Evolutionary conservation across 2,329 filamentous ascomycete genomes (phyloP).

Genomic region (Beauveria asiatica): DNA sequence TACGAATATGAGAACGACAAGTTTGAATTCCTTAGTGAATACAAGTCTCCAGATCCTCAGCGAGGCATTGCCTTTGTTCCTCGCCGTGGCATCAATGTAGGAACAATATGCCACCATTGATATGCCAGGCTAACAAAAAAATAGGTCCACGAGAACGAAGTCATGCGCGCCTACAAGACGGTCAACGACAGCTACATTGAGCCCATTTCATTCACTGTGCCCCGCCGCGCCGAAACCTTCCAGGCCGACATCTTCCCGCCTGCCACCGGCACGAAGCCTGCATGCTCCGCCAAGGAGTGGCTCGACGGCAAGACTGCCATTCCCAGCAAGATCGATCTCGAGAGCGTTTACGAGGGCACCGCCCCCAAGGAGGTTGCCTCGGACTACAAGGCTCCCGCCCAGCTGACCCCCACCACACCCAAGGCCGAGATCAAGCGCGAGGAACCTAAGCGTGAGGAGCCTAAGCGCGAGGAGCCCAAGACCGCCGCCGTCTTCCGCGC

Average conservation of each 20-base stretch:
- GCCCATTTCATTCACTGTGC: slow-evolving; percentile 95
- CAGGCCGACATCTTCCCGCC: slow-evolving; percentile 96
- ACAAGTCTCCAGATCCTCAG: slow-evolving; percentile 94
- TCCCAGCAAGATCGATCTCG: slow-evolving; percentile 87
- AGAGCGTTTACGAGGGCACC: slow-evolving; percentile 80
- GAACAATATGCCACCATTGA: slow-evolving; percentile 18
- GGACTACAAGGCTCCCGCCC: slow-evolving; percentile 53
- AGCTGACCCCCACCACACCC: slow-evolving; percentile 34
- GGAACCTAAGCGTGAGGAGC: slow-evolving; percentile 40
- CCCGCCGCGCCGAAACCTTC: slow-evolving; percentile 86
- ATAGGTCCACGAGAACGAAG: slow-evolving; percentile 86
- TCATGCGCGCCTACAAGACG: slow-evolving; percentile 94
- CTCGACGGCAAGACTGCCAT: slow-evolving; percentile 73
- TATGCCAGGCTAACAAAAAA: slow-evolving; percentile 17
- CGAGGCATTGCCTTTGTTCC: slow-evolving; percentile 90
- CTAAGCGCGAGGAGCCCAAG: slow-evolving; percentile 48
- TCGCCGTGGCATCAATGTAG: slow-evolving; percentile 84
- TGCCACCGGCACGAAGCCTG: slow-evolving; percentile 69
- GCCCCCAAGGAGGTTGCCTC: slow-evolving; percentile 68
- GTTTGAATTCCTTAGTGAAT: slow-evolving; percentile 93
- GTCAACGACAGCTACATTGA: slow-evolving; percentile 92
- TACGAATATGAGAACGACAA: slow-evolving; percentile 98
- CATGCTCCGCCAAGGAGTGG: slow-evolving; percentile 75
- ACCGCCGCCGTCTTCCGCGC: slow-evolving; percentile 33
- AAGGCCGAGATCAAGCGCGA: slow-evolving; percentile 30